Evolutionary conservation across 306 rosid species (phyloP).

Genomic region (Citrullus mucosospermus): DNA sequence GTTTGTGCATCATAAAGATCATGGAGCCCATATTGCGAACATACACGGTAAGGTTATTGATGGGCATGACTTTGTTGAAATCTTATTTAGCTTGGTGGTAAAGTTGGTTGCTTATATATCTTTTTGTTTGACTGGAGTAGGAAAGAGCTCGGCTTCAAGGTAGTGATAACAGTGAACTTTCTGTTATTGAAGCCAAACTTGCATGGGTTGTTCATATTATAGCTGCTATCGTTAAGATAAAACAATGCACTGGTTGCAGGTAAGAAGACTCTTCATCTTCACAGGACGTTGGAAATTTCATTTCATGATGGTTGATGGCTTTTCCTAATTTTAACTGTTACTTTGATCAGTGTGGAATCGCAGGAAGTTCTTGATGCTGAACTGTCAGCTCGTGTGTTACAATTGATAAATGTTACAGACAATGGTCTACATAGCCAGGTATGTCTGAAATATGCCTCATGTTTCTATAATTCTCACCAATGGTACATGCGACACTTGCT

Average conservation of each 20-base stretch:
- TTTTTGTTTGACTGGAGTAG: constrained; percentile 33
- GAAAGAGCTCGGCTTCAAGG: constrained; percentile 81
- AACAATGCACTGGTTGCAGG: constrained; percentile 92
- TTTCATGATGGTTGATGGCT: neutral
- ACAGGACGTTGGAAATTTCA: neutral
- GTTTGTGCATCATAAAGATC: constrained; percentile 73
- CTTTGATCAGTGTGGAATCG: constrained; percentile 53
- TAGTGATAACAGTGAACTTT: constrained; percentile 59
- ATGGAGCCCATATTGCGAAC: constrained; percentile 85
- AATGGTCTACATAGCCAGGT: constrained; percentile 94
- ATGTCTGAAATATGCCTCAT: constrained; percentile 5
- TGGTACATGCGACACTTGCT: neutral
- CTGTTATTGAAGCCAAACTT: constrained; percentile 81
- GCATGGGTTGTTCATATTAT: constrained; percentile 96
- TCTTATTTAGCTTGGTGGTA: neutral
- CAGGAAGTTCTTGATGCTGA: constrained; percentile 96
- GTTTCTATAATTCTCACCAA: neutral
- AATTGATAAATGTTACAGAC: constrained; percentile 78
- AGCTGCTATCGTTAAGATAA: constrained; percentile 85
- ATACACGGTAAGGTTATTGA: constrained; percentile 57
- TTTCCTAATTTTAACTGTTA: neutral
- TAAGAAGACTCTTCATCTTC: constrained; percentile 18
- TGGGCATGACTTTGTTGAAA: neutral
- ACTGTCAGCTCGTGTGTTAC: constrained; percentile 94
- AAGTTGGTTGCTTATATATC: constrained; percentile 15